Evolutionary conservation across 169 alveolate genomes (phyloP).

Genomic region (Plasmodium relictum): DNA sequence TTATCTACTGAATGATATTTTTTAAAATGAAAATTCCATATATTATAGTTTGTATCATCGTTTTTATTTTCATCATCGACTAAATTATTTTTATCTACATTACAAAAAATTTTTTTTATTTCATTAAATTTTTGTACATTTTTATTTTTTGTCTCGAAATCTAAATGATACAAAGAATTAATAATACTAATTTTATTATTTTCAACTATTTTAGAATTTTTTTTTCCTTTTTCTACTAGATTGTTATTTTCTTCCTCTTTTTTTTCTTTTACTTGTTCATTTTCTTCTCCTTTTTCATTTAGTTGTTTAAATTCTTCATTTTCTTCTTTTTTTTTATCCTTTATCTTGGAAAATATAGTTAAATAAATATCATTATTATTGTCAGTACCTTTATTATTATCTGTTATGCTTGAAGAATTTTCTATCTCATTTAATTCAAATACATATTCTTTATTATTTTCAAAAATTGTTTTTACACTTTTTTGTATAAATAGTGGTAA

Average conservation of each 20-base stretch:
- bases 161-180: neutral
- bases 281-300: neutral
- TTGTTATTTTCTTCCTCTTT: neutral
- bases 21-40: constrained; percentile 27
- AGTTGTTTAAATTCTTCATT: too few relatives aligned
- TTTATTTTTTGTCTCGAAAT: constrained; percentile 5
- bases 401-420: neutral
- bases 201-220: neutral
- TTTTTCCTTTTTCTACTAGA: neutral
- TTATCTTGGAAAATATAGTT: neutral
- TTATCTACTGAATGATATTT: neutral
- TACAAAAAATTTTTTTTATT: neutral
- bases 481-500: constrained; percentile 53
- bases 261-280: neutral
- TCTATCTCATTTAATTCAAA: neutral
- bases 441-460: constrained; percentile 7
- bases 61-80: neutral
- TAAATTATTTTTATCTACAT: neutral
- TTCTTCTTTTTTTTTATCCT: neutral
- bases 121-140: constrained; percentile 4
- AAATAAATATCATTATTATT: neutral
- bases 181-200: neutral
- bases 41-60: constrained; percentile 20
- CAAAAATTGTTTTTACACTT: constrained; percentile 25
- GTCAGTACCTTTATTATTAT: neutral